These are phyloP conservation scores for Cladosporium sp. DNA, from an alignment of 2,329 filamentous ascomycete species.

Conservation along the genomic window DNA sequence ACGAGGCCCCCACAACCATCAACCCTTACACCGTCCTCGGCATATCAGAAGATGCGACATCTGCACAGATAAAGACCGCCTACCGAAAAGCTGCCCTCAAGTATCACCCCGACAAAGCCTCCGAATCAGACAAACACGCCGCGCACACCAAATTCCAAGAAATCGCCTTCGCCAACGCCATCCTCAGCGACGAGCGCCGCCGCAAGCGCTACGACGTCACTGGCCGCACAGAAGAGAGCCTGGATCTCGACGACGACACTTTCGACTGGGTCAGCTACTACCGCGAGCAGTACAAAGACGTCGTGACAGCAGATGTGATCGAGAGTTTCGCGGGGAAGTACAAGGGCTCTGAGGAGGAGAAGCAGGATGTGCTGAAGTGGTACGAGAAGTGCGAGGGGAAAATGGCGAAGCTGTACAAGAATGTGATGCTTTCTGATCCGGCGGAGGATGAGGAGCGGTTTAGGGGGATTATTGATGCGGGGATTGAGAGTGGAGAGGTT, in stretches of 20 bases:
- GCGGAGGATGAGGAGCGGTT: constrained; percentile 85
- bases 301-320: constrained; percentile 73
- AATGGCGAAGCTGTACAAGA: constrained; percentile 75
- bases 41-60: constrained; percentile 68
- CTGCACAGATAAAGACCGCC: constrained; percentile 80
- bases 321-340: constrained; percentile 74
- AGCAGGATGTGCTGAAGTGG: constrained; percentile 70
- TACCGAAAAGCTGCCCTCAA: constrained; percentile 90
- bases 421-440: constrained; percentile 83
- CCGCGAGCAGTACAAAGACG: constrained; percentile 75
- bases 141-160: constrained; percentile 84
- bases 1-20: constrained; percentile 66
- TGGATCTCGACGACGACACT: constrained; percentile 59
- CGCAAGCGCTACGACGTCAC: constrained; percentile 87
- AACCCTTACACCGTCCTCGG: constrained; percentile 79
- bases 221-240: constrained; percentile 81
- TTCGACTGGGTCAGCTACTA: constrained; percentile 95
- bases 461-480: constrained; percentile 74
- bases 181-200: constrained; percentile 79
- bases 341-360: constrained; percentile 84
- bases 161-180: constrained; percentile 89
- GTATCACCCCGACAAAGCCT: constrained; percentile 66
- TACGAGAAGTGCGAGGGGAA: constrained; percentile 74
- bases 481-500: constrained; percentile 70
- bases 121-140: constrained; percentile 62